Percentiles rank a stretch among this genome's conserved stretches.
These are phyloP conservation scores for Hyaloscypha bicolor DNA, from an alignment of 495 filamentous ascomycete species.

Conservation along the genomic window DNA sequence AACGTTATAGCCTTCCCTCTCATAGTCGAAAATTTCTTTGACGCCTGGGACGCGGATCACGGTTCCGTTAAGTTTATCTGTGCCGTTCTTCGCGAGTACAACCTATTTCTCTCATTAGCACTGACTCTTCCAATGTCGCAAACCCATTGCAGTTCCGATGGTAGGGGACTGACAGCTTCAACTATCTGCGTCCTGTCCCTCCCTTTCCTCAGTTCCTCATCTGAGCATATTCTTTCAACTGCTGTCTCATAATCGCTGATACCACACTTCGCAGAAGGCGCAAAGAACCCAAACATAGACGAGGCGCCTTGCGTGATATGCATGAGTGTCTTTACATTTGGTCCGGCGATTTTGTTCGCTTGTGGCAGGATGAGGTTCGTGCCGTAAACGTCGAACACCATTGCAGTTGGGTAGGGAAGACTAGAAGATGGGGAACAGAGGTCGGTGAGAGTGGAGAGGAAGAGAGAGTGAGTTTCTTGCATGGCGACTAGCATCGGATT, in stretches of 20 bases:
- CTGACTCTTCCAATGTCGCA: too few relatives aligned
- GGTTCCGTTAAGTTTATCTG: not conserved
- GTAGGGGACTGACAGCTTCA: not conserved
- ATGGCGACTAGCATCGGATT: too few relatives aligned
- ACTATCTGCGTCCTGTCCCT: not conserved
- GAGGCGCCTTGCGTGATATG: not conserved
- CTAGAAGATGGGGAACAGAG: not conserved
- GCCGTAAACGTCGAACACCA: not conserved
- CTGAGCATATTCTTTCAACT: not conserved
- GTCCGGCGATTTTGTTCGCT: not conserved
- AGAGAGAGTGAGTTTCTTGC: too few relatives aligned
- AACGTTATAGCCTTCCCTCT: not conserved
- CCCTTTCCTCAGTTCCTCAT: not conserved
- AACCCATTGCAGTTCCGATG: too few relatives aligned
- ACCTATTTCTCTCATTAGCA: not conserved
- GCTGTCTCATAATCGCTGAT: not conserved
- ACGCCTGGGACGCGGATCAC: not conserved
- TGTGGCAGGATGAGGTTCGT: not conserved
- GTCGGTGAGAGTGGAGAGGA: too few relatives aligned
- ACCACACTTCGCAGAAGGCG: not conserved
- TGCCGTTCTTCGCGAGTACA: not conserved
- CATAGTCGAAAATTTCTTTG: conserved; percentile 3
- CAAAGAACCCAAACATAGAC: not conserved
- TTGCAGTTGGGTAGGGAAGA: not conserved
- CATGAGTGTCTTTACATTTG: not conserved